These are phyloP conservation scores for Paramecium pentaurelia DNA, from an alignment of 73 alveolate genomes.

Conservation along the genomic window DNA sequence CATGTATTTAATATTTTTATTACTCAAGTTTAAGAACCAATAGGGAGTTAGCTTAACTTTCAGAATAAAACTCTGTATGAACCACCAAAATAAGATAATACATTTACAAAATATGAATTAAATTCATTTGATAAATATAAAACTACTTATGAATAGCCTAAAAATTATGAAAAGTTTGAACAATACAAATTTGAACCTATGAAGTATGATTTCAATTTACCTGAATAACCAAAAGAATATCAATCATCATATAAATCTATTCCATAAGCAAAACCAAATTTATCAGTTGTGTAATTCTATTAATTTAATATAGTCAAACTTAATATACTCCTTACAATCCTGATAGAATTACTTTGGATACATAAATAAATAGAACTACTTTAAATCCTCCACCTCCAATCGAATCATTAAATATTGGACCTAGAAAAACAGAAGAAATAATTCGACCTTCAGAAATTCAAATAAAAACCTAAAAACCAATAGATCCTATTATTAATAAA, in stretches of 20 bases:
- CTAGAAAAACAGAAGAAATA: background rate
- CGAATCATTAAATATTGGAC: background rate
- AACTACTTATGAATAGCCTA: background rate
- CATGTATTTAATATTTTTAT: background rate
- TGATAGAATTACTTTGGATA: background rate
- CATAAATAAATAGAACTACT: background rate
- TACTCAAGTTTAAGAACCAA: background rate
- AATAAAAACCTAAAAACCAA: background rate
- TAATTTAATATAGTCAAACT: background rate
- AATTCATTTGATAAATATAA: background rate
- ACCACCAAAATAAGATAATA: constrained; percentile 15
- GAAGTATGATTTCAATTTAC: background rate
- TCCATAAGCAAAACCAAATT: background rate
- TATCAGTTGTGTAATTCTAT: background rate
- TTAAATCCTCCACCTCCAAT: background rate
- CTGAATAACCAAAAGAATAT: background rate
- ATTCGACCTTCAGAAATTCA: background rate
- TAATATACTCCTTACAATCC: background rate
- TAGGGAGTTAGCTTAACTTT: background rate
- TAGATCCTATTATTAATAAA: background rate
- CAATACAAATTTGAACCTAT: background rate
- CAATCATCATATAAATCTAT: background rate
- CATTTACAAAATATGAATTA: background rate
- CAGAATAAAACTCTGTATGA: background rate
- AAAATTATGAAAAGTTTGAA: background rate